A percentile compares a stretch with the other conserved stretches of the same genome.
Conservation (phyloP, 495 filamentous ascomycete genomes). For the Coniosporium apollinis region DNA sequence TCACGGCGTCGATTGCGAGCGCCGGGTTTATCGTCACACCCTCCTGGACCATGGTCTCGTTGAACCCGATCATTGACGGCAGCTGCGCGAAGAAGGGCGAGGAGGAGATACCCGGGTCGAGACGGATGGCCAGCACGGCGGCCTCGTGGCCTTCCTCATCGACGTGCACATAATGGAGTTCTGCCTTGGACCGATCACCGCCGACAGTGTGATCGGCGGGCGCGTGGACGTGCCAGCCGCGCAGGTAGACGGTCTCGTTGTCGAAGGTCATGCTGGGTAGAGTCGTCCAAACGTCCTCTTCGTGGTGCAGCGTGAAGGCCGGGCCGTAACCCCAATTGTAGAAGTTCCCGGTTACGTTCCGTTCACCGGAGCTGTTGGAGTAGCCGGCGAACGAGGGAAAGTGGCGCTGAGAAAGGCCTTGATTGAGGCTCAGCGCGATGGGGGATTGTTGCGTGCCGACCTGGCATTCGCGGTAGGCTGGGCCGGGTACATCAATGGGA, state of each 20-base stretch:
- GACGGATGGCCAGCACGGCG: slow-evolving; percentile 17
- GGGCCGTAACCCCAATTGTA: slow-evolving; percentile 22
- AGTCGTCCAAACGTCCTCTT: slow-evolving; percentile 5
- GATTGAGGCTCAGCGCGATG: slow-evolving; percentile 12
- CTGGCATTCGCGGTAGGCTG: slow-evolving; percentile 19
- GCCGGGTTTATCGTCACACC: slow-evolving; percentile 7
- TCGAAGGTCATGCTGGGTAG: slow-evolving; percentile 14
- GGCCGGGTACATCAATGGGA: background rate
- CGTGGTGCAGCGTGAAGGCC: slow-evolving; percentile 11
- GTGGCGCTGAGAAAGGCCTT: slow-evolving; percentile 16
- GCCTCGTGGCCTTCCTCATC: slow-evolving; percentile 10
- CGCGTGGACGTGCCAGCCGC: slow-evolving; percentile 21
- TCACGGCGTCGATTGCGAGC: slow-evolving; percentile 12
- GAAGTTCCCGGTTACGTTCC: slow-evolving; percentile 10
- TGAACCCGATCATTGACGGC: slow-evolving; percentile 9
- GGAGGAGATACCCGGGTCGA: slow-evolving; percentile 16
- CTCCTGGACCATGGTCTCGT: slow-evolving; percentile 2
- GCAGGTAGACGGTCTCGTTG: slow-evolving; percentile 17
- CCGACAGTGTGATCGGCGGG: slow-evolving; percentile 20
- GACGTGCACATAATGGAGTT: slow-evolving; percentile 21
- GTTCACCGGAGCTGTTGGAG: background rate
- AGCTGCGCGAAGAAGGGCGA: slow-evolving; percentile 18
- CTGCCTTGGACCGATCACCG: slow-evolving; percentile 15
- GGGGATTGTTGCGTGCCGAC: slow-evolving; percentile 19
- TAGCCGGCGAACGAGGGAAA: slow-evolving; percentile 8